A percentile compares a stretch with the other conserved stretches of the same genome.
These are phyloP conservation scores for Pleurotus platypus DNA, from an alignment of 768 basidiomycete species.

Conservation along the genomic window DNA sequence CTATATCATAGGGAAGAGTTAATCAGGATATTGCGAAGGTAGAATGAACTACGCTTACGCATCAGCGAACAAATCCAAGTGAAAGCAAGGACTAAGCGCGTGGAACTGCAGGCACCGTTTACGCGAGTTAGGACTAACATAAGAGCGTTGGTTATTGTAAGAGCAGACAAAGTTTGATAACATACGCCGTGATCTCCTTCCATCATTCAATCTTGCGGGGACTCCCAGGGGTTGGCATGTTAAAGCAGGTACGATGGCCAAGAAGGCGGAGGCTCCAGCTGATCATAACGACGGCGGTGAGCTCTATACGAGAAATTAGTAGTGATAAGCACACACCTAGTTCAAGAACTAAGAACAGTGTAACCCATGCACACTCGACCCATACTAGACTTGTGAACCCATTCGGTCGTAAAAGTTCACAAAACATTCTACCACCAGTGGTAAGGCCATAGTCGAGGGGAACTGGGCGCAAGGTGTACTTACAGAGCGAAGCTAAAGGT, in stretches of 20 bases:
- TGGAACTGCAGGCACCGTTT: constrained; percentile 43
- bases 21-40: neutral
- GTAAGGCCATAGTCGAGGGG: neutral
- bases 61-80: constrained; percentile 47
- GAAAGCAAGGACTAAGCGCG: constrained; percentile 54
- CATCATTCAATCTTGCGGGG: neutral
- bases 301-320: neutral
- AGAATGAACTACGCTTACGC: constrained; percentile 27
- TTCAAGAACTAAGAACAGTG: constrained; percentile 53
- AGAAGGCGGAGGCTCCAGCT: constrained; percentile 54
- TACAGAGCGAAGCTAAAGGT: constrained; percentile 57
- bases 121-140: constrained; percentile 1
- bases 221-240: constrained; percentile 26
- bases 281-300: neutral
- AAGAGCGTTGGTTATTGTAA: neutral
- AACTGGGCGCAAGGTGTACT: constrained; percentile 16
- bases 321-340: constrained; percentile 41
- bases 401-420: constrained; percentile 51
- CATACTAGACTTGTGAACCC: constrained; percentile 59
- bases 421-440: constrained; percentile 40
- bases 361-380: constrained; percentile 68
- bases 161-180: neutral
- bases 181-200: neutral
- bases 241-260: constrained; percentile 31
- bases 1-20: constrained; percentile 27